Base-by-base conservation (phyloP, 2,329 filamentous ascomycete species). In the Aspergillus sp. region DNA sequence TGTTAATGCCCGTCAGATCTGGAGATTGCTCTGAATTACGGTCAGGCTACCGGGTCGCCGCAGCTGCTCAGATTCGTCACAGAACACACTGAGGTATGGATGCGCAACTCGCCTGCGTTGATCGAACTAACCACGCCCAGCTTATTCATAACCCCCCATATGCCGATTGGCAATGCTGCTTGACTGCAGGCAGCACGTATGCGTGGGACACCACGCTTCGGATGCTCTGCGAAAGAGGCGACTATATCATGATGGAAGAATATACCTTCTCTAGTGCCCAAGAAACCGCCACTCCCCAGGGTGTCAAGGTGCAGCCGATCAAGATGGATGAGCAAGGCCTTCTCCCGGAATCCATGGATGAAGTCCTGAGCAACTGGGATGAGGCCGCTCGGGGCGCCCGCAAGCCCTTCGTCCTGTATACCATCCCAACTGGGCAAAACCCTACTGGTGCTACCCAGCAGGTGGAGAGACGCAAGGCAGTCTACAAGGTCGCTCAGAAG, bases 61-160 rank as follows among this genome's bases (percentile, higher is more conserved):
- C 95, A 96, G 78, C 82, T 99, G 75, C 80, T 97, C 63, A 88
- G 95, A 61, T 98, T 90, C 79, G 83, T 98, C 54, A 96, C 93
- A 0, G 95, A 99, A 80, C 95, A 98, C 77, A 96, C 93, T 0
- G 94, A 99, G 78, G 80, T 81, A 67, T 56, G 67, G 22, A n/a
- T 42, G 31, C 14, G 16, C n/a, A 12, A 26, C 11, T 4, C 3
- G 47, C 3, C 4, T 7, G 9, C 4, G 14, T 32, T 7, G 9
- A 2, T 22, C 7, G 20, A 32, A 57, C 65, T 69, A 62, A 69
- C 29, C 22, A 7, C 14, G 29, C 22, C 2, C 60, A 81, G 78
- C 86, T 98, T 57, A 87, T 96, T 16, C 91, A 92, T 75, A 83
- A 86, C 62, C 93, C 94, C 16, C 91, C 91, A 0, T 98, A 98